phyloP scores from a whole-genome alignment of 768 basidiomycete species.

The Pulveroboletus sp. region DNA sequence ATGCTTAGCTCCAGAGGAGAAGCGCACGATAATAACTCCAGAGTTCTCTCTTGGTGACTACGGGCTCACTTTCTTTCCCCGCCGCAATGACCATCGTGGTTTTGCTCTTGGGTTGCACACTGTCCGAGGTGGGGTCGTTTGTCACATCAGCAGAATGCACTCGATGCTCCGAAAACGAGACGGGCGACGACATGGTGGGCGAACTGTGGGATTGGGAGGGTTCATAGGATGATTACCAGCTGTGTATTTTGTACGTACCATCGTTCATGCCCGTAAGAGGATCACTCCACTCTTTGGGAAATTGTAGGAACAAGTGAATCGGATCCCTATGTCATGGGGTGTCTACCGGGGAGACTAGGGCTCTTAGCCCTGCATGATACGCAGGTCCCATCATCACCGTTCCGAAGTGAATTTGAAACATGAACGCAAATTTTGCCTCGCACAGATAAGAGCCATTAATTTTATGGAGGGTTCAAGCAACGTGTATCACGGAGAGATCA shows the following conservation, averaged over 20 bases:
- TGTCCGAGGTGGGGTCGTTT: constrained; percentile 7
- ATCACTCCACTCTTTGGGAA: background rate
- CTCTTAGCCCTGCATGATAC: too few relatives aligned
- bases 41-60: constrained; percentile 69
- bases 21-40: constrained; percentile 74
- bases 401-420: too few relatives aligned
- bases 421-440: too few relatives aligned
- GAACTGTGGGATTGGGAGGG: too few relatives aligned
- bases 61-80: constrained; percentile 53
- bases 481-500: too few relatives aligned
- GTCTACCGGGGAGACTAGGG: too few relatives aligned
- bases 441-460: too few relatives aligned
- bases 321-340: too few relatives aligned
- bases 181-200: constrained; percentile 11
- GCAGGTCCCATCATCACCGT: too few relatives aligned
- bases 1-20: background rate
- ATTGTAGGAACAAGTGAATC: too few relatives aligned
- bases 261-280: too few relatives aligned
- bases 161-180: constrained; percentile 1
- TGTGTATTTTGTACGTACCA: background rate
- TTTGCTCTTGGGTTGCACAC: constrained; percentile 10
- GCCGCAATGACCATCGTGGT: constrained; percentile 36
- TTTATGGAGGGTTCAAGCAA: too few relatives aligned
- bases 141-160: background rate
- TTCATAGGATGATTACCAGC: background rate